phyloP scores from a whole-genome alignment of 805 yeast genomes.

The Myxozyma neotropica region DNA sequence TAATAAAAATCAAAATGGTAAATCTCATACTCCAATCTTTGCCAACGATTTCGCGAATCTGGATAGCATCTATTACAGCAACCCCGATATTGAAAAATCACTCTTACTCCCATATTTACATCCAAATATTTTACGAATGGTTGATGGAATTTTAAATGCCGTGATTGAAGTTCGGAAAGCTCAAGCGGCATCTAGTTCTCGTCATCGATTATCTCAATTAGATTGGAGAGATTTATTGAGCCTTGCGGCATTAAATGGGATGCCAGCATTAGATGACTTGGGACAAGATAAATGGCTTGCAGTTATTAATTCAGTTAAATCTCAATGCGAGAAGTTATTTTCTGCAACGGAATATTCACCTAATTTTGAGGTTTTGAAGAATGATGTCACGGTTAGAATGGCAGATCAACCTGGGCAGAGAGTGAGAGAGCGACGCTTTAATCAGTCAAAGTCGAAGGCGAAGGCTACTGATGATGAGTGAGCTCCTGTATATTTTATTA shows the following conservation, averaged over 20 bases:
- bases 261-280: conserved; percentile 10
- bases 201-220: conserved; percentile 3
- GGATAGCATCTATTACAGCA: background rate
- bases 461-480: background rate
- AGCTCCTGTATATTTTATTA: no score
- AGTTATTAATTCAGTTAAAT: background rate
- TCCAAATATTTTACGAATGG: conserved; percentile 2
- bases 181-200: background rate
- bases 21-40: background rate
- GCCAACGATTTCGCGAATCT: background rate
- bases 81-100: conserved; percentile 10
- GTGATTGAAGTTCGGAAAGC: conserved; percentile 8
- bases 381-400: background rate
- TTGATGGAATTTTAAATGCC: conserved; percentile 13
- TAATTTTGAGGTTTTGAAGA: background rate
- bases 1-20: no score
- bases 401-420: conserved; percentile 1
- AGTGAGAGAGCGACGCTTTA: background rate
- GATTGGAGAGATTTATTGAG: conserved; percentile 20
- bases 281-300: background rate
- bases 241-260: conserved; percentile 15
- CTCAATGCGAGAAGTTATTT: conserved; percentile 1
- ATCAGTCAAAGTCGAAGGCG: background rate
- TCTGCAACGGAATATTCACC: background rate
- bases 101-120: conserved; percentile 23